These are phyloP conservation scores for Kwoniella sp. DNA, from an alignment of 768 basidiomycete genomes.

Conservation along the genomic window DNA sequence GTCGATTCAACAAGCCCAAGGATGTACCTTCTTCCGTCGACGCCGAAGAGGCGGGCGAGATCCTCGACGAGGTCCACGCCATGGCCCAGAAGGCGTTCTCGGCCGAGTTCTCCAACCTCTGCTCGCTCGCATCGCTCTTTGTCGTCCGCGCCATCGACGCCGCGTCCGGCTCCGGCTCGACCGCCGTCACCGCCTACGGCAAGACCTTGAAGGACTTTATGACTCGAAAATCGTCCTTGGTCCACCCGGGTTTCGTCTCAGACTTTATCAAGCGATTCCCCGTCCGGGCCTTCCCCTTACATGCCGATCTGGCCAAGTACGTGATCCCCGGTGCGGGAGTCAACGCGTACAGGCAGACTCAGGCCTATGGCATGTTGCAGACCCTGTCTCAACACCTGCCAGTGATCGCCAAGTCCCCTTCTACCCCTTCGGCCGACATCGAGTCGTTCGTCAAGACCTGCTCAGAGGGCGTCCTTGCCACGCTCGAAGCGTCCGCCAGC, in stretches of 20 bases:
- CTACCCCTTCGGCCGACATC: constrained; percentile 52
- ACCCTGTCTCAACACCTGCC: constrained; percentile 60
- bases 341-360: constrained; percentile 71
- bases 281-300: constrained; percentile 62
- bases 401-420: constrained; percentile 45
- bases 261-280: constrained; percentile 71
- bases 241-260: constrained; percentile 70
- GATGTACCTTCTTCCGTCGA: constrained; percentile 56
- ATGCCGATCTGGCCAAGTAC: constrained; percentile 59
- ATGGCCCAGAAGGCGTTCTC: constrained; percentile 67
- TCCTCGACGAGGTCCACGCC: constrained; percentile 64
- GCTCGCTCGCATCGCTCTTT: constrained; percentile 69
- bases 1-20: constrained; percentile 69
- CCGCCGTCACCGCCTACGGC: constrained; percentile 59
- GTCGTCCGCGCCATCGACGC: constrained; percentile 57
- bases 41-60: constrained; percentile 54
- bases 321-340: constrained; percentile 57
- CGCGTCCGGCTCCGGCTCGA: constrained; percentile 1
- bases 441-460: constrained; percentile 57
- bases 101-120: constrained; percentile 60
- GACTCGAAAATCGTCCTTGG: constrained; percentile 70
- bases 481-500: constrained; percentile 56
- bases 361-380: constrained; percentile 69
- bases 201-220: constrained; percentile 70
- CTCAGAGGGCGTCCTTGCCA: constrained; percentile 55